phyloP scores from a whole-genome alignment of 495 filamentous ascomycete species.

The Lepidopterella palustris region DNA sequence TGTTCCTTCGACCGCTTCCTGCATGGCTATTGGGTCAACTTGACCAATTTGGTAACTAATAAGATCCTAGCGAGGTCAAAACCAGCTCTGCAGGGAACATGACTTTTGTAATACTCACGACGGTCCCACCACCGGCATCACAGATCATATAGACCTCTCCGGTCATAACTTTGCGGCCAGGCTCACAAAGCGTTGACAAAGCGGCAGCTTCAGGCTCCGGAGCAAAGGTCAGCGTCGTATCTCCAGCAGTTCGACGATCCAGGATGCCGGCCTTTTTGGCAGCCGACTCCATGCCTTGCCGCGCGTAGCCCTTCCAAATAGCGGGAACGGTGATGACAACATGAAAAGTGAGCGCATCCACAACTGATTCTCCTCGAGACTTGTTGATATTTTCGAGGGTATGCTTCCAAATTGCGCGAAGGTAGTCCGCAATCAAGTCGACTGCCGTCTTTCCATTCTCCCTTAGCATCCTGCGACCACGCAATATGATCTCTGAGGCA shows the following conservation, averaged over 20 bases:
- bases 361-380: background rate
- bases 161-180: background rate
- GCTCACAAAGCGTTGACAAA: constrained; percentile 9
- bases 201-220: constrained; percentile 24
- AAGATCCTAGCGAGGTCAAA: background rate
- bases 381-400: constrained; percentile 5
- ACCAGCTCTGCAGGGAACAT: background rate
- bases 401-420: constrained; percentile 15
- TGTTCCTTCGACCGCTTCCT: constrained; percentile 11
- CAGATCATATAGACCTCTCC: constrained; percentile 15
- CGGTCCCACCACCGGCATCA: constrained; percentile 24
- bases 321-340: constrained; percentile 22
- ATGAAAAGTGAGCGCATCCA: constrained; percentile 6
- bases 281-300: constrained; percentile 9
- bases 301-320: constrained; percentile 16
- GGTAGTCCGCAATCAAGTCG: constrained; percentile 15
- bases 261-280: constrained; percentile 17
- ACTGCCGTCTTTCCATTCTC: constrained; percentile 1
- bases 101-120: constrained; percentile 5
- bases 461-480: constrained; percentile 2
- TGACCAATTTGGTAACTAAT: constrained; percentile 17
- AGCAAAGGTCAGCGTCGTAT: constrained; percentile 11
- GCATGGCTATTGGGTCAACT: constrained; percentile 9
- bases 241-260: constrained; percentile 3
- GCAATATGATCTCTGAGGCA: background rate